These are phyloP conservation scores for Hypsizygus marmoreus DNA, from an alignment of 768 basidiomycete genomes.

Conservation along the genomic window DNA sequence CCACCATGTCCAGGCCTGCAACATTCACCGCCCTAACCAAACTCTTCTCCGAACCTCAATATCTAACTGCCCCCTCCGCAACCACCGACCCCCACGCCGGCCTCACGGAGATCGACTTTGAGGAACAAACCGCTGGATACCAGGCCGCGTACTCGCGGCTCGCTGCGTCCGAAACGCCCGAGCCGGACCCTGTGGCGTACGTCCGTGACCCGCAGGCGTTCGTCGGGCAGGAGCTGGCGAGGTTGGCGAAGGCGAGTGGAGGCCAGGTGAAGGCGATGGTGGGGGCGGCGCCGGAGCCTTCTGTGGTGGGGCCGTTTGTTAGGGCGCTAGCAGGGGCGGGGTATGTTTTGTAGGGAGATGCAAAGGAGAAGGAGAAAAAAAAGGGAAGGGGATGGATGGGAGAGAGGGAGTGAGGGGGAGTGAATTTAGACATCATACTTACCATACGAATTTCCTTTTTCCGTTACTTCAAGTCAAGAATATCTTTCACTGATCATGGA, in stretches of 20 bases:
- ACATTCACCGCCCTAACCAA: conserved; percentile 71
- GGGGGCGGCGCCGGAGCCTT: conserved; percentile 28
- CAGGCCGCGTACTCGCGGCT: conserved; percentile 93
- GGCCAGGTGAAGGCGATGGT: conserved; percentile 39
- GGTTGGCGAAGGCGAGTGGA: conserved; percentile 37
- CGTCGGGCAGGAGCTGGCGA: conserved; percentile 47
- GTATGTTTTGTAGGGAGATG: conserved; percentile 19
- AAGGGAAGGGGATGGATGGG: background rate
- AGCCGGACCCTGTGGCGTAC: conserved; percentile 63
- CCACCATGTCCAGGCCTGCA: conserved; percentile 53
- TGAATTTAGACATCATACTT: conserved; percentile 1
- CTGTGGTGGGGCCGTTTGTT: conserved; percentile 28
- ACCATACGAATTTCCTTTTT: too few species aligned
- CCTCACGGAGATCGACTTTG: conserved; percentile 81
- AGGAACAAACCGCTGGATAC: conserved; percentile 89
- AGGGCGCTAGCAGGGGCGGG: conserved; percentile 25
- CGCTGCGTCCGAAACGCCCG: conserved; percentile 70
- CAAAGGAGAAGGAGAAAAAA: background rate
- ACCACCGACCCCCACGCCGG: conserved; percentile 55
- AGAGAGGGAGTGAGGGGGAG: background rate
- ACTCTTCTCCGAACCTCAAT: conserved; percentile 78
- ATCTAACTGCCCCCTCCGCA: conserved; percentile 46
- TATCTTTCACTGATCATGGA: too few species aligned
- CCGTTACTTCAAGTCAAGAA: too few species aligned
- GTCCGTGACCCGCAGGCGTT: conserved; percentile 57